Conservation (phyloP, 1,139 yeast genomes). For the Nakaseomyces kungkrabaensis region DNA sequence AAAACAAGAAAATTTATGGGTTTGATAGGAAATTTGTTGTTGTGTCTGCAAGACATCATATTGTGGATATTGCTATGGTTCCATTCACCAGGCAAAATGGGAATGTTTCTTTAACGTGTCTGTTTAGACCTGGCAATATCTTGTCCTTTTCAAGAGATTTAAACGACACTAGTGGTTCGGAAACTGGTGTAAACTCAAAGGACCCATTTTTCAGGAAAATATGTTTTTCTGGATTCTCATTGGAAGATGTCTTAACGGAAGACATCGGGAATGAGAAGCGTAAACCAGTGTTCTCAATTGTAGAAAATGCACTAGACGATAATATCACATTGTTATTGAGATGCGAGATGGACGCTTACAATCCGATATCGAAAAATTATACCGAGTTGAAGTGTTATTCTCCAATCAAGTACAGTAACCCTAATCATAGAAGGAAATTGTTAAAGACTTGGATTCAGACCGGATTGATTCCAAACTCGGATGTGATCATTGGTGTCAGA, state of each 20-base stretch:
- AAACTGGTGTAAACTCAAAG: constrained; percentile 8
- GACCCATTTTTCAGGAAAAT: constrained; percentile 13
- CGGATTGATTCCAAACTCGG: constrained; percentile 20
- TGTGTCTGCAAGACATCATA: constrained; percentile 25
- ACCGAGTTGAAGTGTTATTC: constrained; percentile 27
- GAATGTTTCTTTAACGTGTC: constrained; percentile 5
- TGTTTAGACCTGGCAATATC: constrained; percentile 10
- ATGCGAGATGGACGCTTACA: constrained; percentile 28
- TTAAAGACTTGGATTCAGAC: constrained; percentile 29
- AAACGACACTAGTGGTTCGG: constrained; percentile 2
- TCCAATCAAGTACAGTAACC: constrained; percentile 14
- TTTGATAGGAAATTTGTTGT: constrained; percentile 12
- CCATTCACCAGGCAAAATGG: constrained; percentile 11
- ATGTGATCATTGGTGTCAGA: constrained; percentile 24
- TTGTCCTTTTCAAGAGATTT: constrained; percentile 14
- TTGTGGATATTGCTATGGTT: constrained; percentile 22
- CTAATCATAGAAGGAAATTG: constrained; percentile 23
- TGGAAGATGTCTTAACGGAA: constrained; percentile 21
- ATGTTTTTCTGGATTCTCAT: constrained; percentile 25
- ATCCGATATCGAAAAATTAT: constrained; percentile 12
- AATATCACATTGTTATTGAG: constrained; percentile 19
- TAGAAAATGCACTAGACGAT: constrained; percentile 16
- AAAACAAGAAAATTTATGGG: constrained; percentile 6
- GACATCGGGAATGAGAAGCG: constrained; percentile 1
- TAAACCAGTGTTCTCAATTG: constrained; percentile 17